Evolutionary conservation across 2,329 filamentous ascomycete genomes (phyloP), one percentile per base, ranked within the genome.

Genomic region (Fusarium chlamydosporum): DNA sequence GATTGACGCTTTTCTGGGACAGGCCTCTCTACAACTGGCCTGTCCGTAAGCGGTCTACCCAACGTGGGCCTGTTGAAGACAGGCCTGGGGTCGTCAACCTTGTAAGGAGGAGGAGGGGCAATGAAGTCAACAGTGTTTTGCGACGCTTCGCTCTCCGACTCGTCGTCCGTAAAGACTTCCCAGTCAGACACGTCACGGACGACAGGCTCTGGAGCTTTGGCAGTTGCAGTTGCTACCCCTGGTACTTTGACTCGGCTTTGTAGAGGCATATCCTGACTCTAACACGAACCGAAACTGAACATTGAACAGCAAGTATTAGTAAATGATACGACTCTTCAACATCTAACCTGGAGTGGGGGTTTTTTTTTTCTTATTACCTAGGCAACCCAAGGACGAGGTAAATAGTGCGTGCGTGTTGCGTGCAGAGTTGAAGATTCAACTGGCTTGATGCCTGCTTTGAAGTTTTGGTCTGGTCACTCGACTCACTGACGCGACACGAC

Each of bases 1-100:
- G 60, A 63, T 33, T 56, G 58, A 63, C 60, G 60, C 58, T 63
- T 63, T 53, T 63, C 60, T 61, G 52, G 50, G 50, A 47, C 60
- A 56, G 60, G 60, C 58, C 60, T 38, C 42, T 63, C 59, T 38
- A 61, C 56, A 54, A 47, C 43, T 42, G 60, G 60, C 58, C 60
- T 63, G 48, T 61, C 59, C 56, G 60, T 55, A 54, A 50, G 41
- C 47, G 59, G 59, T 62, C 59, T 54, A 43, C 57, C 59, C 59
- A 62, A 18, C 46, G 57, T 46, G 34, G 59, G 59, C 60, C 59
- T 62, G 56, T 26, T 62, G 29, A 62, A 37, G 38, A 62, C 56
- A 26, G 60, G 27, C 16, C 59, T 47, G 2, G 60, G 60, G 35
- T 63, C 60, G 42, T 63, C 60, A 40, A 62, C 60, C 58, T 63